Evolutionary conservation across 2,329 filamentous ascomycete species (phyloP).

Genomic region (Exophiala xenobiotica): DNA sequence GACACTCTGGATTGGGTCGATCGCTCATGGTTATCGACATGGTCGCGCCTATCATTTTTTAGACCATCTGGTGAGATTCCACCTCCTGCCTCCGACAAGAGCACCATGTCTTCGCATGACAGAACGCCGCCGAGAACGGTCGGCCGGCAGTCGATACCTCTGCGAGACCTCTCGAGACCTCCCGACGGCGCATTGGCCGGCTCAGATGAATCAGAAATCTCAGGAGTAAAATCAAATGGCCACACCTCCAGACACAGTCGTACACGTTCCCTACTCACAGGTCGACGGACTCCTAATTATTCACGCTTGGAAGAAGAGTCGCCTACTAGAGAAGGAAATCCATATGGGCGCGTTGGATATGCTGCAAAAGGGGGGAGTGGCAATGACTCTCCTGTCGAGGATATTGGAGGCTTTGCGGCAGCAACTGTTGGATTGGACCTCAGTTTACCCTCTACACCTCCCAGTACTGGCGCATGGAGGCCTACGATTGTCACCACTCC

Average conservation of each 20-base stretch:
- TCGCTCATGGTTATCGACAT: background rate
- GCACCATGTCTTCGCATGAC: conserved; percentile 30
- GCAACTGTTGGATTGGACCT: conserved; percentile 47
- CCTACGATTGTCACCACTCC: conserved; percentile 31
- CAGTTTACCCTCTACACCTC: conserved; percentile 32
- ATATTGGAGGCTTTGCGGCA: conserved; percentile 42
- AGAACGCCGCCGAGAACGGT: conserved; percentile 28
- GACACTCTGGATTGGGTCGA: background rate
- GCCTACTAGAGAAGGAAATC: conserved; percentile 24
- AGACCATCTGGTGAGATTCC: too few species aligned
- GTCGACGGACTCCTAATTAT: conserved; percentile 39
- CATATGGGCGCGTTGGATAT: conserved; percentile 5
- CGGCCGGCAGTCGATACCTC: conserved; percentile 62
- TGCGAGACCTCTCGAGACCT: conserved; percentile 60
- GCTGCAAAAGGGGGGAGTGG: conserved; percentile 33
- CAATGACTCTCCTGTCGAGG: conserved; percentile 40
- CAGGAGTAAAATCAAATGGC: conserved; percentile 31
- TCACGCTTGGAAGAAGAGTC: conserved; percentile 27
- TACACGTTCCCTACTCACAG: conserved; percentile 47
- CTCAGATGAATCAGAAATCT: conserved; percentile 32
- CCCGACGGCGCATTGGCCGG: conserved; percentile 34
- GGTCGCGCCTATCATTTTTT: too few species aligned
- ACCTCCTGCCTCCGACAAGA: too few species aligned
- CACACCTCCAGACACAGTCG: conserved; percentile 35
- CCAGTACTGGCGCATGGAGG: conserved; percentile 24